Evolutionary conservation across 2,329 filamentous ascomycete species (phyloP).

Genomic region (Calycina herbarum): DNA sequence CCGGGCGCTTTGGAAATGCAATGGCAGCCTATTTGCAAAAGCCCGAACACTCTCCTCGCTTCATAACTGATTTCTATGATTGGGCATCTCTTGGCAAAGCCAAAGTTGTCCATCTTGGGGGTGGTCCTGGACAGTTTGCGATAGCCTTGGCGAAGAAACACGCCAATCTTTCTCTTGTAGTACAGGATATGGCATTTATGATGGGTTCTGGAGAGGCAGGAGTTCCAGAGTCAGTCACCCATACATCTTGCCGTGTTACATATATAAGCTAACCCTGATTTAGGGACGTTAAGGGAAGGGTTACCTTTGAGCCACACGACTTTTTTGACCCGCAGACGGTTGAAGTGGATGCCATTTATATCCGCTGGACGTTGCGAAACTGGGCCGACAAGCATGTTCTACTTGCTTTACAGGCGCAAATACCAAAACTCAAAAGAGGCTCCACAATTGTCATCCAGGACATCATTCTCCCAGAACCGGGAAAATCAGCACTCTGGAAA

Average conservation of each 20-base stretch:
- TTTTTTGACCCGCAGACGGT: slow-evolving; percentile 48
- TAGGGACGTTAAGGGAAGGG: slow-evolving; percentile 23
- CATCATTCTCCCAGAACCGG: slow-evolving; percentile 35
- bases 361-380: slow-evolving; percentile 51
- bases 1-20: slow-evolving; percentile 1
- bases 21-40: neutral
- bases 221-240: neutral
- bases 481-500: slow-evolving; percentile 27
- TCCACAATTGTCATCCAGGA: slow-evolving; percentile 38
- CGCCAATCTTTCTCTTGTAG: neutral
- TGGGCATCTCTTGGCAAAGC: neutral
- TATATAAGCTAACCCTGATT: slow-evolving; percentile 27
- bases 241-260: too few species aligned
- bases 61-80: neutral
- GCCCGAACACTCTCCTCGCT: neutral
- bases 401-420: slow-evolving; percentile 39
- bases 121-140: neutral
- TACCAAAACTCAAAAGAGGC: slow-evolving; percentile 44
- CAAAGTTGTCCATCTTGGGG: neutral
- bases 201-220: neutral
- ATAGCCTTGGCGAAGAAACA: neutral
- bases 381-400: slow-evolving; percentile 44
- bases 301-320: slow-evolving; percentile 41
- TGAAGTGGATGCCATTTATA: slow-evolving; percentile 45
- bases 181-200: neutral